Conservation (phyloP, 1,284 basidiomycete species). For the Cronartium quercuum region DNA sequence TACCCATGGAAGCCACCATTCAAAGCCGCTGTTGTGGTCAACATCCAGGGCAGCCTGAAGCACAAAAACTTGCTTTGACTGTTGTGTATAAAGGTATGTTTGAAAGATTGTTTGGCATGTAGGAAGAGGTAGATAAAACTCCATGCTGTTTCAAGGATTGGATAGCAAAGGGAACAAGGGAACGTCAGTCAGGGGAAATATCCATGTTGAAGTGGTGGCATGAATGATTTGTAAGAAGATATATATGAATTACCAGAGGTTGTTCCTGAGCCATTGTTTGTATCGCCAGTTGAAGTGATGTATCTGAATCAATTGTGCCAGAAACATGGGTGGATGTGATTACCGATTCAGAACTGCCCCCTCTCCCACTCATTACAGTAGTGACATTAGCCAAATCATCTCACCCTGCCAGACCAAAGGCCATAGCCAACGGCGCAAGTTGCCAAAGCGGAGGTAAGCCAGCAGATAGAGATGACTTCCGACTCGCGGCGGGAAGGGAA, state of each 20-base stretch:
- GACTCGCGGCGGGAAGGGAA: conserved; percentile 23
- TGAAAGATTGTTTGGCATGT: conserved; percentile 18
- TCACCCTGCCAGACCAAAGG: conserved; percentile 33
- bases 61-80: neutral
- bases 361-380: neutral
- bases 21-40: conserved; percentile 2
- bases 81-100: conserved; percentile 14
- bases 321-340: neutral
- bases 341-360: neutral
- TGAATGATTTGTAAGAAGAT: neutral
- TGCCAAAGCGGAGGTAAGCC: conserved; percentile 32
- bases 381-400: too few species aligned
- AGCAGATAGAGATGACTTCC: conserved; percentile 2
- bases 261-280: conserved; percentile 33
- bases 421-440: conserved; percentile 27
- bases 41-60: conserved; percentile 4
- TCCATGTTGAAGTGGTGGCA: too few species aligned
- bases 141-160: conserved; percentile 14
- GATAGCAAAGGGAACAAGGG: neutral
- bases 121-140: conserved; percentile 36
- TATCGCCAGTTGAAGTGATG: conserved; percentile 30
- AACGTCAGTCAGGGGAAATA: too few species aligned
- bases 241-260: conserved; percentile 11
- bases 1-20: conserved; percentile 31
- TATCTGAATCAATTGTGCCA: neutral